A percentile compares a stretch with the other conserved stretches of the same genome.
phyloP scores from a whole-genome alignment of 2,329 filamentous ascomycete genomes.

The Aspergillus ruber region DNA sequence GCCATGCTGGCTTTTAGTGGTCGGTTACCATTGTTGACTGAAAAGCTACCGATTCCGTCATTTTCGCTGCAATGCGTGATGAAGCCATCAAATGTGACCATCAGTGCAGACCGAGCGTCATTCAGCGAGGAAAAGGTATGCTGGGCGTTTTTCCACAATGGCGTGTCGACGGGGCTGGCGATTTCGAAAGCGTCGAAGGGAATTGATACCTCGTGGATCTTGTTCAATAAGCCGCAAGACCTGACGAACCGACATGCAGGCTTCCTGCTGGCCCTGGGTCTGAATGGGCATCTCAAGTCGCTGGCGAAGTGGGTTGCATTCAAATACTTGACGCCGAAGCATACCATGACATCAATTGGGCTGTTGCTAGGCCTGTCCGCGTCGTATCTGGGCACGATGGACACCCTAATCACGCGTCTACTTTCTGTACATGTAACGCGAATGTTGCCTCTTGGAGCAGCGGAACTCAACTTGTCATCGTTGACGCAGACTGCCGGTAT shows the following conservation, averaged over 20 bases:
- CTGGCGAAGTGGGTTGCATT: constrained; percentile 98
- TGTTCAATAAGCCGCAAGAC: constrained; percentile 93
- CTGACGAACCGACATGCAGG: constrained; percentile 95
- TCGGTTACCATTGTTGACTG: constrained; percentile 80
- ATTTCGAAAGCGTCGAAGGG: constrained; percentile 86
- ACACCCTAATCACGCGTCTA: constrained; percentile 84
- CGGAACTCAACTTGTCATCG: constrained; percentile 87
- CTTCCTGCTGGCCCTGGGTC: constrained; percentile 79
- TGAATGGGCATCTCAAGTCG: constrained; percentile 90
- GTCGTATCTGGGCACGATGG: constrained; percentile 95
- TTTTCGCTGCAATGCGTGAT: constrained; percentile 91
- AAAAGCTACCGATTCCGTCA: constrained; percentile 81
- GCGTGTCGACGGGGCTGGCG: constrained; percentile 83
- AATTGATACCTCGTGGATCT: constrained; percentile 97
- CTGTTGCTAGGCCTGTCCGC: constrained; percentile 86
- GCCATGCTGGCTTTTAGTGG: constrained; percentile 84
- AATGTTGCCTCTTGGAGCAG: constrained; percentile 86
- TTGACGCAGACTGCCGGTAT: constrained; percentile 92
- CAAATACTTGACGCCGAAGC: constrained; percentile 98
- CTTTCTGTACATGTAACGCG: constrained; percentile 93
- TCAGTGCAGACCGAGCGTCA: constrained; percentile 80
- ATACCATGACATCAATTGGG: constrained; percentile 98
- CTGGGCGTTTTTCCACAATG: constrained; percentile 98
- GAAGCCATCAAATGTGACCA: constrained; percentile 83
- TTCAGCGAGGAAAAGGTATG: constrained; percentile 96